Evolutionary conservation across 441 rosid species (phyloP).

Genomic region (Erysimum cheiri): DNA sequence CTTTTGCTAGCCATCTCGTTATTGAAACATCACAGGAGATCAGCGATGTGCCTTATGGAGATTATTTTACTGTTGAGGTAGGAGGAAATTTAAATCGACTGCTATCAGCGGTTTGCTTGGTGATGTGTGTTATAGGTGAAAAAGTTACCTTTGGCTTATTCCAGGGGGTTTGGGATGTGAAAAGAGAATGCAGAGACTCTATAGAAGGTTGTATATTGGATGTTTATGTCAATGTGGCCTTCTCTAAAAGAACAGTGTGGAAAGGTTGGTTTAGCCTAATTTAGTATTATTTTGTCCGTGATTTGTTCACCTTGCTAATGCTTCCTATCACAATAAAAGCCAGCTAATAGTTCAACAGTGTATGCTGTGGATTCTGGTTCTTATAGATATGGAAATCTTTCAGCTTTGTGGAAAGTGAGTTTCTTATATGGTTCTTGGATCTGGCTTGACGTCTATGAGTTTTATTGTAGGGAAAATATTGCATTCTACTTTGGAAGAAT

Average conservation of each 20-base stretch:
- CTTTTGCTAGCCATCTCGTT: conserved; percentile 70
- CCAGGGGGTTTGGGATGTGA: conserved; percentile 87
- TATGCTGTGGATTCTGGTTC: conserved; percentile 9
- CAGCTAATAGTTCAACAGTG: neutral
- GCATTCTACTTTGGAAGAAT: conserved; percentile 90
- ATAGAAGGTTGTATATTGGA: conserved; percentile 73
- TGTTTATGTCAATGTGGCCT: conserved; percentile 79
- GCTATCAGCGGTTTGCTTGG: conserved; percentile 17
- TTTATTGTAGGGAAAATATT: conserved; percentile 74
- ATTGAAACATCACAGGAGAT: conserved; percentile 89
- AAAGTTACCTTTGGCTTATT: conserved; percentile 13
- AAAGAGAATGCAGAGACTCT: conserved; percentile 57
- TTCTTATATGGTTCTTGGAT: conserved; percentile 19
- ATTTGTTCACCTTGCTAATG: neutral
- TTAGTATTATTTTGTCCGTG: conserved; percentile 8
- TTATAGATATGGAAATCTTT: neutral
- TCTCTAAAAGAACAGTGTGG: conserved; percentile 85
- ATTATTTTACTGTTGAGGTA: conserved; percentile 94
- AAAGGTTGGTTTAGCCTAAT: conserved; percentile 63
- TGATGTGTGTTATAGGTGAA: conserved; percentile 32
- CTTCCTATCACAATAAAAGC: neutral
- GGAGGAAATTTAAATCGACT: conserved; percentile 23
- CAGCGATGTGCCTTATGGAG: conserved; percentile 88
- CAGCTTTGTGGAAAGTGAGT: conserved; percentile 14
- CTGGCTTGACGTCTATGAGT: conserved; percentile 32